These are phyloP conservation scores for Elsinoe arachidis DNA, from an alignment of 2,329 filamentous ascomycete species.

Conservation along the genomic window DNA sequence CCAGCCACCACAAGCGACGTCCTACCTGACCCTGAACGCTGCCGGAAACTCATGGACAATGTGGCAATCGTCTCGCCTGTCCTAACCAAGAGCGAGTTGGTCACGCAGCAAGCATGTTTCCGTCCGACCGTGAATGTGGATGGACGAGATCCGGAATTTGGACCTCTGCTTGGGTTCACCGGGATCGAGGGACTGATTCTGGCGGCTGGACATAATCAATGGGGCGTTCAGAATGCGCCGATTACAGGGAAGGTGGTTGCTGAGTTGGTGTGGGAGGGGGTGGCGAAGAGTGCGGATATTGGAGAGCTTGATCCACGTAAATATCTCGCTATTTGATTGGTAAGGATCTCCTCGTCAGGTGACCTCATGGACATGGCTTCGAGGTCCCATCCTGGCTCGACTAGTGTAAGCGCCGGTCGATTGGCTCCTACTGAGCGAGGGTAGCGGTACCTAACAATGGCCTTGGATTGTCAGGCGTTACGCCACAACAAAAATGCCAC, in stretches of 20 bases:
- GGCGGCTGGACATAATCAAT: conserved; percentile 14
- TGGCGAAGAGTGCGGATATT: conserved; percentile 10
- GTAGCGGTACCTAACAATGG: too few relatives aligned
- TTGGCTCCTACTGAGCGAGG: too few relatives aligned
- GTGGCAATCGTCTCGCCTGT: not conserved
- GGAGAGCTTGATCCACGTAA: not conserved
- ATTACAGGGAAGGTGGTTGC: conserved; percentile 12
- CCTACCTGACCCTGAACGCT: not conserved
- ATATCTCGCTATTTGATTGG: not conserved
- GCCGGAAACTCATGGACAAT: not conserved
- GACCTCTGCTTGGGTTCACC: not conserved
- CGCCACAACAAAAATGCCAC: too few relatives aligned
- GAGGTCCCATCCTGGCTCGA: too few relatives aligned
- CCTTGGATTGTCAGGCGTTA: too few relatives aligned
- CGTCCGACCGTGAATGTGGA: not conserved
- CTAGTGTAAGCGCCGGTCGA: too few relatives aligned
- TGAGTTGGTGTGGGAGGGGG: conserved; percentile 13
- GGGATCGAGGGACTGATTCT: not conserved
- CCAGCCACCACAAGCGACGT: not conserved
- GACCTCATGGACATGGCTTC: not conserved
- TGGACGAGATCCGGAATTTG: not conserved
- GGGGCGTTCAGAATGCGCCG: conserved; percentile 11
- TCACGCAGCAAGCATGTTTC: not conserved
- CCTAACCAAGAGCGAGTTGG: not conserved
- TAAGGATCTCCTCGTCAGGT: not conserved